Evolutionary conservation across 1,139 yeast genomes (phyloP), one percentile per base, ranked within the genome.

Genomic region (Saccharomyces hybrid): DNA sequence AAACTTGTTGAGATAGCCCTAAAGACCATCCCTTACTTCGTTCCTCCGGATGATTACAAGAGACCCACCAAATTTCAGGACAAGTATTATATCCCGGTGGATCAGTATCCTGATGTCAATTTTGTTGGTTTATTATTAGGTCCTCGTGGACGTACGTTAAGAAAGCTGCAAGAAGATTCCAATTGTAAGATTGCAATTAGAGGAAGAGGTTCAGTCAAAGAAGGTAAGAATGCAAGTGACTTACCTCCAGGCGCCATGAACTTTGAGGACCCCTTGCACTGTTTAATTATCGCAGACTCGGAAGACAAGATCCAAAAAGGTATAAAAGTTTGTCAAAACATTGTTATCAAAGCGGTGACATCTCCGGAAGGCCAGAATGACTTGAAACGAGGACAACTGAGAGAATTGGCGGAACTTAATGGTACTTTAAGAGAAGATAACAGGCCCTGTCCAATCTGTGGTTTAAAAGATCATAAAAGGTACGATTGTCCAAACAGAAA

Each of bases 351-450:
- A 59, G 96, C 89, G 1, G 88, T 93, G 1, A 79, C 84, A 25
- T 84, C 96, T 0, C 99, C 99, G 1, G 93, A 86, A 61, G 97
- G 96, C 1, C 95, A 89, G 67, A 93, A 93, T 70, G 96, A 89
- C 60, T 77, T 88, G 70, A 95, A 95, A 68, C 77, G 97, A 55
- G 90, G 87, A 49, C 99, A 95, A 69, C 77, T 95, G 60, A 78
- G 97, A 59, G 97, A 93, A 65, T 77, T 95, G 63, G 99, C 99
- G 0, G 85, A 88, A 14, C 77, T 93, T 56, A 95, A 93, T 73
- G 99, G 99, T 72, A 95, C 99, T 0, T 76, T 90, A 51, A 78
- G 98, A 54, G 96, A 88, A 64, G 84, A 90, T 74, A 73, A 83
- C 69, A 75, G 85, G 69, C 76, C 88, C 63, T 75, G 97, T 75